phyloP scores from a whole-genome alignment of 768 basidiomycete species.

The Asterophora parasitica region DNA sequence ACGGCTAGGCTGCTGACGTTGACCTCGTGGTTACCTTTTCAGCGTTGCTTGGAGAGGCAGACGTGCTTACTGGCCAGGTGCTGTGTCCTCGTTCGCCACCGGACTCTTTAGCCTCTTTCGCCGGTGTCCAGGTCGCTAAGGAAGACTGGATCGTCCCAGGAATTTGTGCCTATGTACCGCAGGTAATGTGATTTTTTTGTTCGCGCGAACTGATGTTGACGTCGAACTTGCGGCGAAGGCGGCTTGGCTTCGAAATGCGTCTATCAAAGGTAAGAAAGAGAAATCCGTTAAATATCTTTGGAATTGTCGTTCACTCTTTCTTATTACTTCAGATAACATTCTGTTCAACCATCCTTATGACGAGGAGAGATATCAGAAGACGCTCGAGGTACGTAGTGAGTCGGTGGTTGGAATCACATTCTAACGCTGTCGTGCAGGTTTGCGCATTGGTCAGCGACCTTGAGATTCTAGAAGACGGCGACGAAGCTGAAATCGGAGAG shows the following conservation, averaged over 20 bases:
- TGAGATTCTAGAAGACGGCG: constrained; percentile 81
- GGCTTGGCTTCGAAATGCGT: constrained; percentile 73
- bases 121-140: constrained; percentile 32
- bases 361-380: constrained; percentile 69
- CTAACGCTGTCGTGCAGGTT: constrained; percentile 25
- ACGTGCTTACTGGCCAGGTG: constrained; percentile 76
- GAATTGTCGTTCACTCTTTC: constrained; percentile 3
- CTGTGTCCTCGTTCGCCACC: constrained; percentile 83
- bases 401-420: constrained; percentile 19
- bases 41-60: constrained; percentile 86
- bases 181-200: constrained; percentile 41
- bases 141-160: constrained; percentile 76
- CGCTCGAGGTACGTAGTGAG: constrained; percentile 54
- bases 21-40: background rate
- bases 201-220: background rate
- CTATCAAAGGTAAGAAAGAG: constrained; percentile 46
- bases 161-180: constrained; percentile 84
- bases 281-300: background rate
- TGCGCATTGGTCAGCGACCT: constrained; percentile 71
- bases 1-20: background rate
- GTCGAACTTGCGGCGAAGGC: constrained; percentile 21
- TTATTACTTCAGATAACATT: constrained; percentile 43
- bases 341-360: constrained; percentile 69
- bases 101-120: constrained; percentile 63
- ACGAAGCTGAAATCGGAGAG: constrained; percentile 85